phyloP scores from a whole-genome alignment of 495 filamentous ascomycete species.

The Penicillium bovifimosum region DNA sequence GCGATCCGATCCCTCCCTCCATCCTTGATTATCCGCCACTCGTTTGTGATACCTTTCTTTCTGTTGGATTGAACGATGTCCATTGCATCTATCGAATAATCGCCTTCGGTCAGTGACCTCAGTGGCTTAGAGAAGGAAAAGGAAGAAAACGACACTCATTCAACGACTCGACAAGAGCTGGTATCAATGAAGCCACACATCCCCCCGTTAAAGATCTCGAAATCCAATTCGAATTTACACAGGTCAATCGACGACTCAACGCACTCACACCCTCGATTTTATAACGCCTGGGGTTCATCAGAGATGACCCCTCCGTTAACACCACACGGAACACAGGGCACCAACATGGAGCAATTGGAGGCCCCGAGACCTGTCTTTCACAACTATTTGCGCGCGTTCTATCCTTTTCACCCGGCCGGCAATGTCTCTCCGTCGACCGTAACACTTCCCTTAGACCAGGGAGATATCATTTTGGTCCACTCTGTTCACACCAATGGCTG shows the following conservation, averaged over 20 bases:
- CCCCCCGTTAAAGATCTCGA: conserved; percentile 68
- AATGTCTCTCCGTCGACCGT: conserved; percentile 70
- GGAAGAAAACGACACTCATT: not conserved
- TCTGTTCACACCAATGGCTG: conserved; percentile 98
- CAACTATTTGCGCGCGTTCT: conserved; percentile 94
- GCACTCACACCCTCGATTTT: conserved; percentile 24
- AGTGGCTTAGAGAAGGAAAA: conserved; percentile 10
- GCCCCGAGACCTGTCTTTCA: conserved; percentile 66
- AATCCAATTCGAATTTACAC: conserved; percentile 48
- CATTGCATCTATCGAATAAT: conserved; percentile 29
- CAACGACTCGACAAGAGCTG: conserved; percentile 23
- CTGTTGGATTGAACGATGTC: conserved; percentile 27
- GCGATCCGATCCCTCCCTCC: conserved; percentile 16
- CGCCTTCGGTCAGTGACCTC: conserved; percentile 32
- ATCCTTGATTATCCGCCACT: conserved; percentile 12
- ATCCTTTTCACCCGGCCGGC: conserved; percentile 79
- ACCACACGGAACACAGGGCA: conserved; percentile 57
- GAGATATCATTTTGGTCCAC: conserved; percentile 91
- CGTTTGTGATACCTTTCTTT: conserved; percentile 3
- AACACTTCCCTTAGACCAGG: conserved; percentile 79
- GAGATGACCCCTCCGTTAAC: conserved; percentile 72
- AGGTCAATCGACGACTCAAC: conserved; percentile 27
- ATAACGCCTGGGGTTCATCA: conserved; percentile 23
- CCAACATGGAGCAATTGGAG: conserved; percentile 40
- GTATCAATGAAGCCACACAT: conserved; percentile 49